Conservation (phyloP, 805 yeast genomes). For the Grigorovia transvaalensis region DNA sequence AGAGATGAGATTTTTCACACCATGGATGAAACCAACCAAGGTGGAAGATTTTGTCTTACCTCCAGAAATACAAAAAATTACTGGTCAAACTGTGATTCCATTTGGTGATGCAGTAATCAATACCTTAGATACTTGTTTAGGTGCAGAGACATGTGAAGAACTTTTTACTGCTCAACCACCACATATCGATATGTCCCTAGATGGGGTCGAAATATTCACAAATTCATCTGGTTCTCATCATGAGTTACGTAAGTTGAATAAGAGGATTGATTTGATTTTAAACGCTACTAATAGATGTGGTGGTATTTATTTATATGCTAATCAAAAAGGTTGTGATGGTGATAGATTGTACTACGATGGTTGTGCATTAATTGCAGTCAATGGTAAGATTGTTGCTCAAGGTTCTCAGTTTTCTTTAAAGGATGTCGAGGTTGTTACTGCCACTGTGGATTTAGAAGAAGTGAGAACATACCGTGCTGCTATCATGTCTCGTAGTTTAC, state of each 20-base stretch:
- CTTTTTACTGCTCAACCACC: constrained; percentile 94
- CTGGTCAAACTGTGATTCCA: constrained; percentile 57
- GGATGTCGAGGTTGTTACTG: constrained; percentile 93
- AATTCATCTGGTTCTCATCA: constrained; percentile 98
- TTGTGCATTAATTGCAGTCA: constrained; percentile 86
- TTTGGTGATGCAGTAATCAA: constrained; percentile 89
- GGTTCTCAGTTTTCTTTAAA: constrained; percentile 80
- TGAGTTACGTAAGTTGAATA: constrained; percentile 80
- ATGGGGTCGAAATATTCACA: constrained; percentile 95
- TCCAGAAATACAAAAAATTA: constrained; percentile 47
- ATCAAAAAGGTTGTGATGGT: constrained; percentile 98
- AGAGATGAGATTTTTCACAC: constrained; percentile 94
- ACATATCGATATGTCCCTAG: constrained; percentile 80
- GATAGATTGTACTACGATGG: constrained; percentile 96
- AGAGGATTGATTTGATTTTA: constrained; percentile 71
- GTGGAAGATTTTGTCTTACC: constrained; percentile 73
- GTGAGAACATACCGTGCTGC: constrained; percentile 73
- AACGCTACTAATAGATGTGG: constrained; percentile 96
- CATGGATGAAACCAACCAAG: constrained; percentile 75
- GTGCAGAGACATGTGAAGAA: constrained; percentile 98
- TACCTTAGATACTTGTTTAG: constrained; percentile 78
- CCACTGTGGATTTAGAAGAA: constrained; percentile 87
- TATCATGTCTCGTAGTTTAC: constrained; percentile 64
- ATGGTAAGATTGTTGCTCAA: constrained; percentile 87
- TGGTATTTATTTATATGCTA: constrained; percentile 86